Conservation (phyloP, 140 eudicot genomes). For the Flaveria floridana region DNA sequence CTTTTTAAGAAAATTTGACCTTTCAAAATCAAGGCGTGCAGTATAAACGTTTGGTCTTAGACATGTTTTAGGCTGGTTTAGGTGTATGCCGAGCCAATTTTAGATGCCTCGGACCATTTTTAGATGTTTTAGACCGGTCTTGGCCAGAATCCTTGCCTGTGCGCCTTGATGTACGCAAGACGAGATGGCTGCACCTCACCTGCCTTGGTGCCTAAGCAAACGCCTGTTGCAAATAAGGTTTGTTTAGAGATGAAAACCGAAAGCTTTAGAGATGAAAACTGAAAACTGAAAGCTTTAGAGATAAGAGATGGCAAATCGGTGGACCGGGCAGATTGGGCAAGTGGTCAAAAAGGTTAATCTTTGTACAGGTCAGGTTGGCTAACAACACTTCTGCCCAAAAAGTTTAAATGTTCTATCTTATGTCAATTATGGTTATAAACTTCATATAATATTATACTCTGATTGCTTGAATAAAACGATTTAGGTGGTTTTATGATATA, state of each 20-base stretch:
- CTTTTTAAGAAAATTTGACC: neutral
- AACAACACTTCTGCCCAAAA: neutral
- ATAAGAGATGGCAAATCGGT: neutral
- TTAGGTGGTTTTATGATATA: neutral
- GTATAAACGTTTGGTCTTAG: too few relatives aligned
- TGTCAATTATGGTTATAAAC: neutral
- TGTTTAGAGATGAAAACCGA: neutral
- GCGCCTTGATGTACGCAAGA: too few relatives aligned
- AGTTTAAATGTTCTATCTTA: neutral
- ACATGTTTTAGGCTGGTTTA: too few relatives aligned
- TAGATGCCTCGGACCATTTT: too few relatives aligned
- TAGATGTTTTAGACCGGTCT: too few relatives aligned
- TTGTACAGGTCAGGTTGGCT: neutral
- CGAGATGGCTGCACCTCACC: too few relatives aligned
- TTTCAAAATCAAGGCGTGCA: too few relatives aligned
- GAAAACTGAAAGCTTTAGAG: neutral
- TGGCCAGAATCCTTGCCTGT: too few relatives aligned
- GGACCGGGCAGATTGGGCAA: neutral
- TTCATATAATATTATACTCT: neutral
- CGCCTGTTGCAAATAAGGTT: too few relatives aligned
- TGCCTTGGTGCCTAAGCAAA: too few relatives aligned
- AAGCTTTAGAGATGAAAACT: neutral
- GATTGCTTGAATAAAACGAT: neutral
- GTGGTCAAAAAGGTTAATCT: neutral
- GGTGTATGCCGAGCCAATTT: too few relatives aligned